Base-by-base conservation (phyloP, 2,329 filamentous ascomycete genomes). In the Alternaria dauci region DNA sequence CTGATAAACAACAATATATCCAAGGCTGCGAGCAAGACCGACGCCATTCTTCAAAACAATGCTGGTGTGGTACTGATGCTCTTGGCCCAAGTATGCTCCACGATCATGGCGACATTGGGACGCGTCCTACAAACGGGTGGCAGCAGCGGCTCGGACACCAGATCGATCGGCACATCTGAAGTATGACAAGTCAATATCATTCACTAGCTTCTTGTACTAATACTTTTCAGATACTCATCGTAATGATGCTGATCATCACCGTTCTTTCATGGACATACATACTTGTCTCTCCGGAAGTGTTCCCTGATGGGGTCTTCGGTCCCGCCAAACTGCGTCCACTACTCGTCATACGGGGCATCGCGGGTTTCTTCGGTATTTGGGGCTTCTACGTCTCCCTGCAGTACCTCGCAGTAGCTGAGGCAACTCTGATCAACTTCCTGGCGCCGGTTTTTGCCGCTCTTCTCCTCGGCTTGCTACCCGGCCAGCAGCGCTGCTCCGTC, bases 301-400 rank as follows among this genome's bases (percentile, higher is more conserved):
- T 34, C 1, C 30, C 46, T n/a, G 46, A 30, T 36, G 46, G 46
- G 7, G 8, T 18, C 20, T 25, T 48, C 3, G 46, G 46, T 48
- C 46, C 46, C 23, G 16, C 46, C 8, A 25, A 48, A 18, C 8
- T 48, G 14, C 46, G 46, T 7, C 30, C 30, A 8, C 46, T 48
- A 25, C 46, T 48, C 30, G 11, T 48, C 30, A 4, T 48, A 36
- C 14, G 46, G 25, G 46, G 46, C 18, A 23, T 48, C 30, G 46
- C 46, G 7, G 46, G 46, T 7, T 48, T 48, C 46, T 48, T 48
- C 46, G 46, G 46, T 36, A 36, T 48, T 16, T 48, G 46, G 46
- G 46, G 46, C 46, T 48, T 48, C 18, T 48, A 48, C 30, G 8
- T 48, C 20, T 48, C 46, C 14, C 18, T 48, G 5, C 46, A 18